Base-by-base conservation (phyloP, 805 yeast genomes). In the Ogataea saltuana region DNA sequence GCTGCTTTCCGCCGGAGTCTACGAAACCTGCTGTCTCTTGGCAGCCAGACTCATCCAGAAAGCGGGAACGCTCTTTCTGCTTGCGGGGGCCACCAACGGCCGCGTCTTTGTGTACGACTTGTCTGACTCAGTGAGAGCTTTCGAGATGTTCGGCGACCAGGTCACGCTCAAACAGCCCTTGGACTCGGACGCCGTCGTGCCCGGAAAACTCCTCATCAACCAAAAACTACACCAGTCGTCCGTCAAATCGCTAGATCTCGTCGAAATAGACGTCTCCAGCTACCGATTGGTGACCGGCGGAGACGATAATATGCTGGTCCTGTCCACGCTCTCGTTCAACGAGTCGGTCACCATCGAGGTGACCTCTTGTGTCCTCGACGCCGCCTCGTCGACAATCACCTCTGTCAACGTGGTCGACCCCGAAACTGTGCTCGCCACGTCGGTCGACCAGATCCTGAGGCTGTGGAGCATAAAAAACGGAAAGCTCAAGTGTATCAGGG, bases 321-420 rank as follows among this genome's bases (percentile, higher is more conserved):
- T 76, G 1, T 63, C 72, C 1, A 46, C 55, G 12, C 45, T 63
- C 1, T 38, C 67, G 7, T 60, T 64, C 1, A 56, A 53, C 8
- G 53, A 61, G 7, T 46, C 39, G 0, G 44, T 42, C 1, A 39
- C 59, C 3, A 56, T 76, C 21, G 46, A 50, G 0, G 57, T 67
- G 0, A 42, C 54, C 0, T 55, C 69, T 1, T 72, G 74, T 48
- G 62, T 67, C 4, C 68, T 67, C 8, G 61, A 66, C 20, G 97
- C 96, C 0, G 97, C 96, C 2, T 78, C 97, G 0, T 84, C 97
- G 0, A 86, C 97, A 0, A 80, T 91, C 27, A 88, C 97, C 0
- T 77, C 86, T 0, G 67, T 88, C 2, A 63, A 70, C 0, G 28
- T 60, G 3, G 48, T 72, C 4, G 57, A 63, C n/a, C 33, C 37